Base-by-base conservation (phyloP, 176 grass and related monocot genomes). In the Rhipidocladum racemiflorum region DNA sequence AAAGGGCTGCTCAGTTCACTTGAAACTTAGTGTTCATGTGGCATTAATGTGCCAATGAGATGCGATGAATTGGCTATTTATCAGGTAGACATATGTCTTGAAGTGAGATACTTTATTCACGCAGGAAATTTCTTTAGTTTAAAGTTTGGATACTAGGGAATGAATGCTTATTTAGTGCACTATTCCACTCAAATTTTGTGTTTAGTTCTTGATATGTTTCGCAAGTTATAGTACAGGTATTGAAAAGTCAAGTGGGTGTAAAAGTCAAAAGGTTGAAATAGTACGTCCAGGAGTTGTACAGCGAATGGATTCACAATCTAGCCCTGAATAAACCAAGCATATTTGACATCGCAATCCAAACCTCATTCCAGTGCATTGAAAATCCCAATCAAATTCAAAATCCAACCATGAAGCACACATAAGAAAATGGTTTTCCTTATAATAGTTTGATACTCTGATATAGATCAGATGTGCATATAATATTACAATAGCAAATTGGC, bases 251-350 rank as follows among this genome's bases (percentile, higher is more conserved):
- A 10, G 66, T 18, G 50, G 23, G 21, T 17, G 9, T 63, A 71
- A 40, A 40, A 63, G 18, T 56, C 35, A n/a, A 65, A 72, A 80
- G 20, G 68, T 80, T 80, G 0, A 54, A 79, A 55, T 0, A 45
- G 35, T 66, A 32, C 38, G 34, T 14, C 13, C 73, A 63, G 46
- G 67, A 4, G 54, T 62, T 70, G 74, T 43, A 54, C 65, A 72
- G 45, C 23, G 63, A 84, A 18, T 54, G 23, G 32, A 87, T 32
- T 61, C 42, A 43, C 7, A 62, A 54, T 77, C 44, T 71, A 83
- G 56, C 35, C 14, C 56, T 49, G 24, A 29, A 82, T 27, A 78
- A 88, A 77, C 14, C 36, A 42, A 82, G 51, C 38, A 60, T 34
- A 62, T 64, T 64, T 53, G 55, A 70, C 13, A 49, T 55, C 18